These are phyloP conservation scores for Xylaria palmicola DNA, from an alignment of 495 filamentous ascomycete species.

Conservation along the genomic window DNA sequence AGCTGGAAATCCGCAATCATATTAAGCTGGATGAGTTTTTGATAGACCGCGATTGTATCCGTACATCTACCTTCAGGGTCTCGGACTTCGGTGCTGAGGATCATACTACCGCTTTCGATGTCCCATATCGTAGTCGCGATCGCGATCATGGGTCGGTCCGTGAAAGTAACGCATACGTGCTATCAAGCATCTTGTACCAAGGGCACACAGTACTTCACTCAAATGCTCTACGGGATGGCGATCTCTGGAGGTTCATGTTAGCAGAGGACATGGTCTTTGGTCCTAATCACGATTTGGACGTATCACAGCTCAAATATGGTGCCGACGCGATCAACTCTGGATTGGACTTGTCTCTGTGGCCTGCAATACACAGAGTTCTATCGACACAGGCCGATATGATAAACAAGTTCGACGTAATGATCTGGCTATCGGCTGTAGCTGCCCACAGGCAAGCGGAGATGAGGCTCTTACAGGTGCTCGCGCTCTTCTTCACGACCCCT, in stretches of 20 bases:
- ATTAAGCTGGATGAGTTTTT: not conserved
- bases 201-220: not conserved
- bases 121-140: conserved; percentile 31
- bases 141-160: conserved; percentile 3
- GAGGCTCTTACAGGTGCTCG: conserved; percentile 36
- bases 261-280: not conserved
- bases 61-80: conserved; percentile 48
- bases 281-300: not conserved
- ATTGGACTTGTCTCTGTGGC: conserved; percentile 27
- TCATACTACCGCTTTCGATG: conserved; percentile 37
- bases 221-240: not conserved
- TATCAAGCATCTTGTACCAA: conserved; percentile 15
- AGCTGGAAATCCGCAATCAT: not conserved
- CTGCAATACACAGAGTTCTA: conserved; percentile 35
- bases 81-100: conserved; percentile 55
- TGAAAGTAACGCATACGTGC: conserved; percentile 8
- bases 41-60: conserved; percentile 42
- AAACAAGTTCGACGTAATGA: conserved; percentile 44
- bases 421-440: conserved; percentile 41
- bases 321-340: conserved; percentile 21
- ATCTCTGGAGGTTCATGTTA: not conserved
- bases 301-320: conserved; percentile 15
- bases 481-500: conserved; percentile 34
- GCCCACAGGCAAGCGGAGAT: conserved; percentile 29
- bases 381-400: conserved; percentile 3